Evolutionary conservation across 495 filamentous ascomycete species (phyloP), one percentile per base, ranked within the genome.

Genomic region (Parachaetomium inaequale): DNA sequence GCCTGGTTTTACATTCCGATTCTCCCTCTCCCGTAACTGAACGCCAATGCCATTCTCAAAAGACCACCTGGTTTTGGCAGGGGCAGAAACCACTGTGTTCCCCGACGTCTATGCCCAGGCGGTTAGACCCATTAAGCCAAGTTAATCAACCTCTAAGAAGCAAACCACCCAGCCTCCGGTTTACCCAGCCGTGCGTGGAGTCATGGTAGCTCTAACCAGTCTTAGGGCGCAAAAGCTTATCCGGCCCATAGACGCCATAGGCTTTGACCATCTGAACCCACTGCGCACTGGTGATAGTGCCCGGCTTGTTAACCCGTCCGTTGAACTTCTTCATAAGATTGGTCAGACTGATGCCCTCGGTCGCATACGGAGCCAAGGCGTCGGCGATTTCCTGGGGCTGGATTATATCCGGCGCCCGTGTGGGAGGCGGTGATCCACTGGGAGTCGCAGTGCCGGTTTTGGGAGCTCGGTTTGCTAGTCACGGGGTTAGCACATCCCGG

Each of bases 251-350:
- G 6, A 72, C 66, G 6, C 81, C 69, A 46, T 77, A 72, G 50
- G 73, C 66, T 64, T 82, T 84, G 55, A 88, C 82, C 63, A 86
- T 45, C 23, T 70, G 67, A 21, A 85, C 78, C 72, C 87, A 87
- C 19, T 77, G 73, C 59, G 69, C 71, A 63, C 74, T 75, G 23
- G 70, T 66, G 26, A 72, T 66, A n/a, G 72, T 69, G 21, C 74
- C 69, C 12, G 74, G 70, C 47, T 78, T 79, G 11, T 81, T 81
- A 46, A 89, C 76, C 19, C 85, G 81, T 40, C 76, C 75, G 31
- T 82, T 79, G 76, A 93, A 93, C 25, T 76, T 74, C 23, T 73
- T 80, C 32, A 91, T 73, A n/a, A 93, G 72, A 5, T 81, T 78
- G 40, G 72, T 75, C 55, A 91, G 85, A 2, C 78, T 74, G 51